Conservation (phyloP, 495 filamentous ascomycete species). For the Podospora fimiseda region DNA sequence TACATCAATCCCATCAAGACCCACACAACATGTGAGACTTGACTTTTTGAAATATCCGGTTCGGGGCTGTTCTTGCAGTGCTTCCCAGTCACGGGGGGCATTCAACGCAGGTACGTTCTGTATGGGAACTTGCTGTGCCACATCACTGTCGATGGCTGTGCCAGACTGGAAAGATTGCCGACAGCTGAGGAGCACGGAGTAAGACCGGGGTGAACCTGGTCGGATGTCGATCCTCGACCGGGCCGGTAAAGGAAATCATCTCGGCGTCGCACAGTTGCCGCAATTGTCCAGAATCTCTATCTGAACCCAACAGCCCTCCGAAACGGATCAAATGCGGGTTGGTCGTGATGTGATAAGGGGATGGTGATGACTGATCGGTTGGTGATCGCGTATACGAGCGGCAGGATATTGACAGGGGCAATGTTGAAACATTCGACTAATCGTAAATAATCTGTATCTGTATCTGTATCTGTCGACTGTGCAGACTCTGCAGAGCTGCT, state of each 20-base stretch:
- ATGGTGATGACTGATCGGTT: neutral
- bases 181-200: neutral
- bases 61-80: neutral
- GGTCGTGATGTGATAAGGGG: neutral
- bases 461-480: too few species aligned
- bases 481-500: neutral
- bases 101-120: neutral
- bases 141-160: neutral
- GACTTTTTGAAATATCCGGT: too few species aligned
- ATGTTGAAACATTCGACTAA: constrained; percentile 9
- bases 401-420: constrained; percentile 6
- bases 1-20: neutral
- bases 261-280: neutral
- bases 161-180: neutral
- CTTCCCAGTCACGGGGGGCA: neutral
- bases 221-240: neutral
- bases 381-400: constrained; percentile 2
- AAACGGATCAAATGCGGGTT: neutral
- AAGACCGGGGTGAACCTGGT: neutral
- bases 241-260: neutral
- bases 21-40: neutral
- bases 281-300: neutral
- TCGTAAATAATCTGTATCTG: neutral
- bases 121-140: neutral
- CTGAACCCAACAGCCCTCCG: neutral